Percentiles rank a stretch among this genome's conserved stretches.
Conservation (phyloP, 2,329 filamentous ascomycete species). For the Hymenoscyphus occultus region DNA sequence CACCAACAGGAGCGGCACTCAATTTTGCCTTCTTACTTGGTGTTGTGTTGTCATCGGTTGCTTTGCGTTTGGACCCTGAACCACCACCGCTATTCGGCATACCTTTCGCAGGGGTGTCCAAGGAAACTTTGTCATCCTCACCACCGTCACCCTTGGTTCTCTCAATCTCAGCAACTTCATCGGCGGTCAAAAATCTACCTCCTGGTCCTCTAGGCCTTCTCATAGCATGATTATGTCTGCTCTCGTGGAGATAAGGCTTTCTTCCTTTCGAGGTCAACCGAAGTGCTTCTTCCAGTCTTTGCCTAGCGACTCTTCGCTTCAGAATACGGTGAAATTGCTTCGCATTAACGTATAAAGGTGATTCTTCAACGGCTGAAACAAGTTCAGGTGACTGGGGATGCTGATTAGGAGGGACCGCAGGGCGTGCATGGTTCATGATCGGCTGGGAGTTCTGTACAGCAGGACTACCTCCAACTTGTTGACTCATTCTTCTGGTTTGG, state of each 20-base stretch:
- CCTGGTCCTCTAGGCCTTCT: conserved; percentile 88
- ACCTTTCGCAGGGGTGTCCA: conserved; percentile 33
- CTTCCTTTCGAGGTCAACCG: conserved; percentile 90
- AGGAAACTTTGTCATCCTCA: conserved; percentile 40
- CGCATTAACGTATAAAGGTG: conserved; percentile 94
- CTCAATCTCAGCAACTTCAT: conserved; percentile 91
- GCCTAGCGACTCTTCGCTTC: conserved; percentile 87
- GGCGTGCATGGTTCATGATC: conserved; percentile 67
- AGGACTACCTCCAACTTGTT: conserved; percentile 65
- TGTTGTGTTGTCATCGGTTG: conserved; percentile 47
- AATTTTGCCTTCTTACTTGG: conserved; percentile 54
- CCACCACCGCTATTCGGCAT: conserved; percentile 31
- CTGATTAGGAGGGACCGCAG: conserved; percentile 59
- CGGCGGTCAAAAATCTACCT: conserved; percentile 91
- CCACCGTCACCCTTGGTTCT: conserved; percentile 48
- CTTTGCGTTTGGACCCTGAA: conserved; percentile 59
- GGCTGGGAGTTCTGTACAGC: conserved; percentile 70
- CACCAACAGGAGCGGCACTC: conserved; percentile 29
- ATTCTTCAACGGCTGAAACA: conserved; percentile 75
- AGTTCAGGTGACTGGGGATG: conserved; percentile 78
- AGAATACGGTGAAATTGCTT: conserved; percentile 98
- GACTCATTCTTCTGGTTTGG: conserved; percentile 70
- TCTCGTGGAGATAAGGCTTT: conserved; percentile 96
- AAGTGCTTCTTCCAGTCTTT: conserved; percentile 89
- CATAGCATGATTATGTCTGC: conserved; percentile 97